These are phyloP conservation scores for Inosperma sp. DNA, from an alignment of 768 basidiomycete species.

Conservation along the genomic window DNA sequence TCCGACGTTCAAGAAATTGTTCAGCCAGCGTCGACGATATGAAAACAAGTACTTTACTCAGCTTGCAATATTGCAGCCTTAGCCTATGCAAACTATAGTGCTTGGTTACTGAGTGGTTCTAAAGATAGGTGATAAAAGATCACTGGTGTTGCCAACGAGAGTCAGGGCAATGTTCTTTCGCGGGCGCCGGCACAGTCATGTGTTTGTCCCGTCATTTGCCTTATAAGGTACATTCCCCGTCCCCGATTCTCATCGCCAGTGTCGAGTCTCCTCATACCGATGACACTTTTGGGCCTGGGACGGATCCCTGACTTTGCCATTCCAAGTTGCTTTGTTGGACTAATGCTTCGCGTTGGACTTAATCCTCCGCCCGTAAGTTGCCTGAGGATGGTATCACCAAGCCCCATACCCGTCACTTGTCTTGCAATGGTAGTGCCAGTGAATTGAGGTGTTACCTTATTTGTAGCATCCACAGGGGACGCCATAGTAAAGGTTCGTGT, in stretches of 20 bases:
- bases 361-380: slow-evolving; percentile 66
- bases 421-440: slow-evolving; percentile 52
- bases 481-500: slow-evolving; percentile 43
- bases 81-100: no score
- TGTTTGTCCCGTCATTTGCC: slow-evolving; percentile 63
- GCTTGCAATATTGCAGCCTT: no score
- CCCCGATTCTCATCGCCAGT: slow-evolving; percentile 70
- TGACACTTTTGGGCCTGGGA: slow-evolving; percentile 73
- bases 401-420: no score
- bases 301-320: slow-evolving; percentile 34
- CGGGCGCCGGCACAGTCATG: background rate
- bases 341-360: slow-evolving; percentile 67
- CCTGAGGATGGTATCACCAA: slow-evolving; percentile 39
- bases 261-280: slow-evolving; percentile 59
- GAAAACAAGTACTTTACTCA: no score
- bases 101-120: no score
- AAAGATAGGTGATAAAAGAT: no score
- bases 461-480: slow-evolving; percentile 38
- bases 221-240: slow-evolving; percentile 69
- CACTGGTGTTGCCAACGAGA: no score
- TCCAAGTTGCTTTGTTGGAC: slow-evolving; percentile 68
- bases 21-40: no score
- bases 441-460: slow-evolving; percentile 54
- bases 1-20: no score
- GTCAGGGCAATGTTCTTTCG: no score